Evolutionary conservation across 345 rosid genomes (phyloP).

Genomic region (Ceriops zippeliana): DNA sequence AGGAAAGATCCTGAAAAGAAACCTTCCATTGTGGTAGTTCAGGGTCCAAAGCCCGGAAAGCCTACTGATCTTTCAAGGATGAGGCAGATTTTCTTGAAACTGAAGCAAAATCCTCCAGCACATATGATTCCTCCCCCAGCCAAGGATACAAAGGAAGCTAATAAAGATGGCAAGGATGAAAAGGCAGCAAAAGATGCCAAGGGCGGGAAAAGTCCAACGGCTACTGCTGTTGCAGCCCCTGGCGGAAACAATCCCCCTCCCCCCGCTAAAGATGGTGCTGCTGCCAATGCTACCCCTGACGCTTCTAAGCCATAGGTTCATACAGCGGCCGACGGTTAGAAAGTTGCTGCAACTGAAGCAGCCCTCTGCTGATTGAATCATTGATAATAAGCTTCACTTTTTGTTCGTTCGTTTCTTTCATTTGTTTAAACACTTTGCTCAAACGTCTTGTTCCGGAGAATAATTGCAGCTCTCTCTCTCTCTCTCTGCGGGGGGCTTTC

Average conservation of each 20-base stretch:
- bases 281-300: too few species aligned
- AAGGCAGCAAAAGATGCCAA: conserved; percentile 22
- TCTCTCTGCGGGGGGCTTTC: conserved; percentile 5
- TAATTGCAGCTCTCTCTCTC: conserved; percentile 23
- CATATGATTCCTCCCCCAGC: conserved; percentile 77
- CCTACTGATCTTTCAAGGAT: conserved; percentile 81
- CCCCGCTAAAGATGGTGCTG: too few species aligned
- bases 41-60: conserved; percentile 95
- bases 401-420: conserved; percentile 8
- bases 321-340: too few species aligned
- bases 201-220: too few species aligned
- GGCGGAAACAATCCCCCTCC: too few species aligned
- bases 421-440: conserved; percentile 7
- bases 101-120: conserved; percentile 80
- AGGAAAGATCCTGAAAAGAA: conserved; percentile 73
- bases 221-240: too few species aligned
- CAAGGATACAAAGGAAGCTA: conserved; percentile 6
- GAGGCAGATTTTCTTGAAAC: conserved; percentile 77
- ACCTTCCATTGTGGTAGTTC: conserved; percentile 57
- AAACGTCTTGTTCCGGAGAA: conserved; percentile 18
- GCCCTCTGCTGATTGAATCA: too few species aligned
- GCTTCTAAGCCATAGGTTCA: too few species aligned
- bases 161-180: too few species aligned
- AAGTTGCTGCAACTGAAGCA: too few species aligned
- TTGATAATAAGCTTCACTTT: not conserved